Conservation (phyloP, 352 stramenopile genomes). For the Saprolegnia diclina region DNA sequence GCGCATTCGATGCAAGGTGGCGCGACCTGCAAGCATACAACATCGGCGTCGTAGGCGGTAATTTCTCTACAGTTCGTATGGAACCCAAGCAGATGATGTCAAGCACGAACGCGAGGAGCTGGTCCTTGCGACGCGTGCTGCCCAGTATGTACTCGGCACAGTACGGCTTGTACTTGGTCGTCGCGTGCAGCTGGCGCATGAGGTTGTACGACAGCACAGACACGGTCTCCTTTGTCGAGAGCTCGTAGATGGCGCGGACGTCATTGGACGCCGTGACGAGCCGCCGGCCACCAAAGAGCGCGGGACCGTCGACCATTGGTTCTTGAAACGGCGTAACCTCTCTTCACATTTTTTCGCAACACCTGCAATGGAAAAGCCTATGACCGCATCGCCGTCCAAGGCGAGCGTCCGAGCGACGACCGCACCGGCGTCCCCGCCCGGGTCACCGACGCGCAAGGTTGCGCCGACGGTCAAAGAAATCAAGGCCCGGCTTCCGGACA, state of each 20-base stretch:
- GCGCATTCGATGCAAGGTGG: neutral
- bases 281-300: neutral
- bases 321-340: too few species aligned
- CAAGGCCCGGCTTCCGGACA: conserved; percentile 17
- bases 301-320: too few species aligned
- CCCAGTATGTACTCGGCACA: conserved; percentile 48
- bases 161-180: conserved; percentile 43
- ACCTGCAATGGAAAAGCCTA: neutral
- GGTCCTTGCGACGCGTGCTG: conserved; percentile 47
- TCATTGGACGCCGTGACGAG: conserved; percentile 38
- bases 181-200: conserved; percentile 70
- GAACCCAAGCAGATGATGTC: neutral
- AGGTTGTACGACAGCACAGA: conserved; percentile 78
- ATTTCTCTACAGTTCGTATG: conserved; percentile 52
- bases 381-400: conserved; percentile 1
- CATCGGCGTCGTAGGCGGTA: conserved; percentile 65
- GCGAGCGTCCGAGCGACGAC: neutral
- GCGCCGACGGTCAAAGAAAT: conserved; percentile 19
- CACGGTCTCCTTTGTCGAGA: conserved; percentile 54
- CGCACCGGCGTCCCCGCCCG: conserved; percentile 5
- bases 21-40: conserved; percentile 73
- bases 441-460: neutral
- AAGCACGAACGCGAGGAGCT: conserved; percentile 41
- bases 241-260: conserved; percentile 37
- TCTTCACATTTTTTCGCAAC: neutral